Evolutionary conservation across 257 asterid species (phyloP), one percentile per base, ranked within the genome.

Genomic region (Rauvolfia tetraphylla): DNA sequence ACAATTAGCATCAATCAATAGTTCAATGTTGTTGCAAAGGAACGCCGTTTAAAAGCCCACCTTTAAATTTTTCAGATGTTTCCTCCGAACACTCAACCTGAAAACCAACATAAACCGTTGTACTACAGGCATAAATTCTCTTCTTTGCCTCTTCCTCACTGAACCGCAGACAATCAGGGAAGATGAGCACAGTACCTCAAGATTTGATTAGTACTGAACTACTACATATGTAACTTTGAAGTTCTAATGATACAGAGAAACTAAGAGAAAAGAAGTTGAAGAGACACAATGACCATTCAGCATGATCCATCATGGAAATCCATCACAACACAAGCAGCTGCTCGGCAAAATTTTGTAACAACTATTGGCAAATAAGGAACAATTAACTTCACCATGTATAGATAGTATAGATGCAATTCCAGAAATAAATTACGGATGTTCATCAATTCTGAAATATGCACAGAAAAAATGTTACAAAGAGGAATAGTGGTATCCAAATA

Each of bases 91-190:
- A 91, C 69, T 82, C 83, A 15, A 95, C 97, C 89, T 95, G 98
- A 75, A 95, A 95, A 65, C 99, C 99, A 44, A 85, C 79, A 79
- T 93, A 95, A 18, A 92, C 90, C 1, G 99, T 90, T 6, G 98
- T 95, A 78, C 98, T 90, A 41, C 90, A 86, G 36, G 99, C 96
- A 85, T 95, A 95, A 66, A 95, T 88, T 81, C 73, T 95, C 90
- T 93, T 90, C 88, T 91, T 95, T 57, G 99, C 98, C 89, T 93
- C 98, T 78, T 95, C 98, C 78, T 90, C 90, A 59, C 99, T 92
- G 91, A 65, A 42, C 73, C 72, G 76, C 36, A 76, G 72, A 76
- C 79, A 44, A 63, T 38, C 0, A 51, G 41, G 12, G 29, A 6
- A n/a, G 31, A 68, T 69, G 69, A 77, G 49, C 70, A 29, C 31